Base-by-base conservation (phyloP, 163 green algal species). In the Scenedesmus sp. region DNA sequence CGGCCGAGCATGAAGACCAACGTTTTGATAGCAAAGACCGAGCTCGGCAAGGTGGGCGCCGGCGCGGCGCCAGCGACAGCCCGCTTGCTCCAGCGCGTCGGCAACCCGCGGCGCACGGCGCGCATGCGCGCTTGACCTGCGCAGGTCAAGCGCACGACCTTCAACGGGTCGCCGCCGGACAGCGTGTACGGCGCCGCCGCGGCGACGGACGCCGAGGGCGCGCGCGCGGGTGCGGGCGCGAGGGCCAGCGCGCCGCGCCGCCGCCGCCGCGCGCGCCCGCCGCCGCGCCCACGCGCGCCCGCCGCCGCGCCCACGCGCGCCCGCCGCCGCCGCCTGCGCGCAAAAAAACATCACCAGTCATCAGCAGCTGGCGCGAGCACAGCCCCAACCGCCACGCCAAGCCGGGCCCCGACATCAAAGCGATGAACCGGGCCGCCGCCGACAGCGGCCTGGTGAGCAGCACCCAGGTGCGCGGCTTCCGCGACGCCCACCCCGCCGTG, bases 391-490 rank as follows among this genome's bases (percentile, higher is more conserved):
- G 82, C 4, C 77, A 87, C 51, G 75, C 63, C 14, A 82, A 83
- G 48, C 85, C 85, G 24, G 82, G 82, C 14, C 85, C 85, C 31
- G 85, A 89, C 63, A 88, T 85, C 71, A 42, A 31, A 11, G 79
- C 85, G 14, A 88, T 86, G 78, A 88, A 89, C 82, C 88, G 87
- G 69, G 53, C 74, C 45, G 85, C 85, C 31, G 74, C 79, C 57
- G 69, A 82, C 36, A 77, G 36, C 39, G 56, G 56, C 7, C 71
- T 80, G 4, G 62, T 70, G 31, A 64, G 60, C 69, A 82, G 65
- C 60, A 58, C 31, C 2, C 48, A 80, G 36, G 5, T 76, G 24
- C 70, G 63, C n/a, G 26, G 33, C 1, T 80, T 64, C 50, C 82
- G 63, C 78, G 42, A 33, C 42, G 20, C 44, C 36, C 67, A 85